Evolutionary conservation across 2,329 filamentous ascomycete species (phyloP).

Genomic region (Colletotrichum sp.): DNA sequence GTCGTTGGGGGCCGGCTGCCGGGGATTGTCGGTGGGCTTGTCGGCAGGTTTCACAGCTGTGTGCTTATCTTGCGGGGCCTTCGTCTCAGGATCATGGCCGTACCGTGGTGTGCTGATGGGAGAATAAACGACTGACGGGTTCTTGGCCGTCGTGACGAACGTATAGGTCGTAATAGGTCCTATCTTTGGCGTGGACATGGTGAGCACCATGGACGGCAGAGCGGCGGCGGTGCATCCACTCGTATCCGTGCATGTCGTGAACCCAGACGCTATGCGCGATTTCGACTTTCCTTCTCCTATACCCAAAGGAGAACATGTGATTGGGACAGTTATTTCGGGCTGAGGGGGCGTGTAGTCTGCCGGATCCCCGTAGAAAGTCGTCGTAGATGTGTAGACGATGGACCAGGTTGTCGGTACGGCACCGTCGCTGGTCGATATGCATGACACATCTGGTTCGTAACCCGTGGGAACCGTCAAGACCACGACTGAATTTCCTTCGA

Average conservation of each 20-base stretch:
- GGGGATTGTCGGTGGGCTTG: neutral
- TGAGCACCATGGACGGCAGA: neutral
- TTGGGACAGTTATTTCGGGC: constrained; percentile 42
- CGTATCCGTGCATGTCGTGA: neutral
- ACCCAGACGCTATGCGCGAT: neutral
- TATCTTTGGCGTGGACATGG: constrained; percentile 19
- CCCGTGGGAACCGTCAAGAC: neutral
- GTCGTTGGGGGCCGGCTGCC: neutral
- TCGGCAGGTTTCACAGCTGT: neutral
- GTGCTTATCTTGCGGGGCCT: neutral
- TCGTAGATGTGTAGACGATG: constrained; percentile 54
- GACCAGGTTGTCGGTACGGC: constrained; percentile 39
- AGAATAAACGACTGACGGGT: constrained; percentile 52
- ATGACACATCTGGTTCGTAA: neutral
- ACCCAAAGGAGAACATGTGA: neutral
- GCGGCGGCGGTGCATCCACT: neutral
- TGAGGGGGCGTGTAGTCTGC: constrained; percentile 53
- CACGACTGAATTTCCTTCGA: neutral
- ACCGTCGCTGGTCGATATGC: neutral
- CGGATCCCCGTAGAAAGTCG: constrained; percentile 52
- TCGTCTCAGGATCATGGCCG: constrained; percentile 10
- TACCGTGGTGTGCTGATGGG: constrained; percentile 17
- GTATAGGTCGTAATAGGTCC: constrained; percentile 36
- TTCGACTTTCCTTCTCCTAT: neutral
- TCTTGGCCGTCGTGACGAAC: constrained; percentile 60